These are phyloP conservation scores for Rhizophlyctis rosea DNA, from an alignment of 192 early-diverging fungal species.

Conservation along the genomic window DNA sequence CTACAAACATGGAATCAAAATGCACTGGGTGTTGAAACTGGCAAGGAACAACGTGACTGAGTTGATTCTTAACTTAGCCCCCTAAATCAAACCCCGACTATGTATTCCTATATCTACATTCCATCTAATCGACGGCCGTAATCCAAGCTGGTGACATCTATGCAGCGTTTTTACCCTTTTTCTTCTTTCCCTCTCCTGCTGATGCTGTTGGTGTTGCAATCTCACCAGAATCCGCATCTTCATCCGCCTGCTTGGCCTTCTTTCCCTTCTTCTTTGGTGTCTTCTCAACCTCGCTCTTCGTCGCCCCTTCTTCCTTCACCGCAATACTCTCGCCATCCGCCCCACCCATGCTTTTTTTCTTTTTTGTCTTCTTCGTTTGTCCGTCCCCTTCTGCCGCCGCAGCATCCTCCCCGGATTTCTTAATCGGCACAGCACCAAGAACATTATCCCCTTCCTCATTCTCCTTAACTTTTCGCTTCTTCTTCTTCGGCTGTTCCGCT, in stretches of 20 bases:
- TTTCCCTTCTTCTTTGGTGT: constrained; percentile 8
- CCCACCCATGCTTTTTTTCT: constrained; percentile 15
- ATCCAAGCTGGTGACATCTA: too few relatives aligned
- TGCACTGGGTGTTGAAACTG: too few relatives aligned
- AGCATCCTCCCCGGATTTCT: constrained; percentile 16
- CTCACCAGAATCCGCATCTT: too few relatives aligned
- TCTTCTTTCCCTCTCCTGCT: too few relatives aligned
- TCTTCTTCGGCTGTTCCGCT: constrained; percentile 25
- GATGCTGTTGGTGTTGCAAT: too few relatives aligned
- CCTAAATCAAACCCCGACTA: too few relatives aligned
- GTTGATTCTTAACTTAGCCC: too few relatives aligned
- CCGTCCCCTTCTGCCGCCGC: constrained; percentile 12
- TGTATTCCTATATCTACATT: too few relatives aligned
- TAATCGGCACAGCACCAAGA: constrained; percentile 28
- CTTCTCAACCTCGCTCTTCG: neutral
- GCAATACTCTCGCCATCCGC: constrained; percentile 7
- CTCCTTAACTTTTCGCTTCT: constrained; percentile 17
- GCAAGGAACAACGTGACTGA: too few relatives aligned
- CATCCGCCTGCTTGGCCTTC: neutral
- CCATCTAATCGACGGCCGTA: too few relatives aligned
- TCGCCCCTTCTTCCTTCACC: constrained; percentile 8
- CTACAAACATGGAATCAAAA: too few relatives aligned
- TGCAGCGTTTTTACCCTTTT: too few relatives aligned
- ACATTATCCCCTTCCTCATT: constrained; percentile 13
- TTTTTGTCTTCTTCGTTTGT: constrained; percentile 17